phyloP scores from a whole-genome alignment of 2,329 filamentous ascomycete genomes.

The Pestalotiopsis sp. region DNA sequence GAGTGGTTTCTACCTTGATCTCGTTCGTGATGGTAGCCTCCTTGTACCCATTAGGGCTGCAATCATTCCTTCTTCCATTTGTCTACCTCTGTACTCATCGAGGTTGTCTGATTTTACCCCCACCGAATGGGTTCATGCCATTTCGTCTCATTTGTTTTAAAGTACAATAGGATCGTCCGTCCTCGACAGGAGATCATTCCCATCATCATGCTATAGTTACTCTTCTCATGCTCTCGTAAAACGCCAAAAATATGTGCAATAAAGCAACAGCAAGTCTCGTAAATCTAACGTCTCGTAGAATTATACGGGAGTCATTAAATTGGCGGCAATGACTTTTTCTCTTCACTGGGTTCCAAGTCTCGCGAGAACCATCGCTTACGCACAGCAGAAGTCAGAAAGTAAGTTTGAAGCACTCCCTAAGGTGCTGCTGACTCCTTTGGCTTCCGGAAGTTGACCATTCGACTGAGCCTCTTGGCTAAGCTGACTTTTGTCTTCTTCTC shows the following conservation, averaged over 20 bases:
- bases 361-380: conserved; percentile 5
- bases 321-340: not conserved
- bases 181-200: conserved; percentile 15
- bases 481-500: conserved; percentile 60
- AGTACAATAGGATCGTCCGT: conserved; percentile 12
- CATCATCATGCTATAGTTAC: conserved; percentile 22
- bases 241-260: conserved; percentile 18
- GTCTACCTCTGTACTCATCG: not conserved
- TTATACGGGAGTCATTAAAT: conserved; percentile 3
- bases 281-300: conserved; percentile 16
- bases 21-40: conserved; percentile 11
- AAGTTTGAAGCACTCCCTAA: conserved; percentile 16
- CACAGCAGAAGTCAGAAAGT: not conserved
- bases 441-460: conserved; percentile 80
- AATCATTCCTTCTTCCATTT: conserved; percentile 11
- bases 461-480: conserved; percentile 69
- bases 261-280: conserved; percentile 15
- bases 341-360: conserved; percentile 12
- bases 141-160: conserved; percentile 16
- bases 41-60: conserved; percentile 11
- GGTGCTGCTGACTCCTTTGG: conserved; percentile 43
- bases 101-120: not conserved
- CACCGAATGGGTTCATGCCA: conserved; percentile 13
- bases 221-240: conserved; percentile 26
- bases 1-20: not conserved